Evolutionary conservation across 345 rosid species (phyloP), one percentile per base, ranked within the genome.

Genomic region (Brassica napus): DNA sequence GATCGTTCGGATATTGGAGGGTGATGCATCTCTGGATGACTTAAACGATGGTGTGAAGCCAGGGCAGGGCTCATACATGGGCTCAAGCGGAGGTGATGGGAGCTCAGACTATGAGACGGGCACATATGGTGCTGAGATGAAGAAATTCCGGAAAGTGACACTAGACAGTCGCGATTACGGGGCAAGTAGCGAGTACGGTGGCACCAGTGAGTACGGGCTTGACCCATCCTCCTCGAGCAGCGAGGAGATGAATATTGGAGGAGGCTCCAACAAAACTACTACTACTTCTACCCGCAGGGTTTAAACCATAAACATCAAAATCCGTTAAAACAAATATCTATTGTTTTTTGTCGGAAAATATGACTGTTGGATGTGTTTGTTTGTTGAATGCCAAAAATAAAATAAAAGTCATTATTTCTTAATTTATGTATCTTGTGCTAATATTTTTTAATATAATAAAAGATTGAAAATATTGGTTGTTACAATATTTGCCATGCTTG

Each of bases 1-100:
- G 98, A 87, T 94, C 62, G 97, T 92, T 55, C 92, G 94, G 10
- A 86, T 92, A 63, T 62, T 94, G 65, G 98, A 92, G 81, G 98
- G 98, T 39, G 94, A 87, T 30, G 87, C 84, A 24, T 89, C 94
- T 2, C 77, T 94, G 12, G 78, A 87, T 0, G 97, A 94, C 74
- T 88, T 92, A 24, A 88, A 88, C 31, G 94, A 91, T 65, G 96
- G 92, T 72, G 83, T 86, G 8, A 85, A 83, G 76, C 91, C 93
- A 0, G 95, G 96, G 15, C 86, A 91, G 12, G 83, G 89, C 75
- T 55, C 83, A 3, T 84, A 85, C 79, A 60, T 72, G 16, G 74
- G 74, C 3, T 72, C 60, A 9, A 76, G 97, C 70, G 89, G 94
- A 5, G 72, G 86, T 8, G 92, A 89, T 28, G 93, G 88, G 9